Evolutionary conservation across 257 asterid genomes (phyloP).

Genomic region (Solanum pennellii): DNA sequence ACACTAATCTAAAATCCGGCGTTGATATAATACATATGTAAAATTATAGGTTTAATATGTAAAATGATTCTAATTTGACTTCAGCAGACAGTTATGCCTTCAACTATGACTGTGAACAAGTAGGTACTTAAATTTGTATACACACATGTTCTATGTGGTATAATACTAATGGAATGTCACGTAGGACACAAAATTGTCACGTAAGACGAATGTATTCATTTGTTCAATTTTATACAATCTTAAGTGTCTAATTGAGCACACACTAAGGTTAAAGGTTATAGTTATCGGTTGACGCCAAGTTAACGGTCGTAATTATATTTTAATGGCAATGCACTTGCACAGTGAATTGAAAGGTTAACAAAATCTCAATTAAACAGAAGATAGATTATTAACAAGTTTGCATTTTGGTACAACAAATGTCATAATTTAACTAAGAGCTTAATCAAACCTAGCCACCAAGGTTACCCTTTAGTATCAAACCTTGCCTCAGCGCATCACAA

Average conservation of each 20-base stretch:
- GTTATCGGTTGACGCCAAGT: no score
- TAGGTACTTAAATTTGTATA: no score
- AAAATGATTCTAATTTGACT: background rate
- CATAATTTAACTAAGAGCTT: background rate
- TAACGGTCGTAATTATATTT: background rate
- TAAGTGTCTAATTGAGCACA: background rate
- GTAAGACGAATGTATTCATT: background rate
- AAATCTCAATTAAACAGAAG: background rate
- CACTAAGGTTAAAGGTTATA: background rate
- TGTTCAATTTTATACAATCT: background rate
- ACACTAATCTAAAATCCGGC: background rate
- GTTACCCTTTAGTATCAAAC: background rate
- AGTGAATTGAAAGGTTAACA: background rate
- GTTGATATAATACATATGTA: background rate
- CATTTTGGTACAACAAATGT: background rate
- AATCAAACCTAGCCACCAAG: background rate
- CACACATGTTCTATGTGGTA: no score
- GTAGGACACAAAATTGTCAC: background rate
- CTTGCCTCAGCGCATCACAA: background rate
- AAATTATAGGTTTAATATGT: background rate
- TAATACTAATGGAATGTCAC: no score
- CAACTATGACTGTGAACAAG: background rate
- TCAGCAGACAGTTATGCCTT: background rate
- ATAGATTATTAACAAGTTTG: background rate
- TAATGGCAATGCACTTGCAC: background rate